Base-by-base conservation (phyloP, 2,329 filamentous ascomycete species). In the Tolypocladium tundrense region DNA sequence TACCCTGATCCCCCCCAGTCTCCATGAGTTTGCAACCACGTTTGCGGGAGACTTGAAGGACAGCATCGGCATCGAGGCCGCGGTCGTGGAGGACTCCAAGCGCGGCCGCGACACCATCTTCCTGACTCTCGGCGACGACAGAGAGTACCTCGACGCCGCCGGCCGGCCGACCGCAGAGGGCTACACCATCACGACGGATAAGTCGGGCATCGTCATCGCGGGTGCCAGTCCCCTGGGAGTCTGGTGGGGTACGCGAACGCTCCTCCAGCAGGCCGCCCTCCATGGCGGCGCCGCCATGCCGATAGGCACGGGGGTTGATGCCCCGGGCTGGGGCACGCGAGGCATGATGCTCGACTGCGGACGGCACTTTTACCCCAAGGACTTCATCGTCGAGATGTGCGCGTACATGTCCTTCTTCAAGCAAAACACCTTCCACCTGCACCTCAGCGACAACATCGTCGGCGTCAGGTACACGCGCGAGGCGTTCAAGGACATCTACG, bases 381-480 rank as follows among this genome's bases (percentile, higher is more conserved):
- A 75, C 16, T 84, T 83, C 60, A 63, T 85, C 19, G 72, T 75
- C 45, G 81, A 84, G n/a, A 69, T 85, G 61, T 85, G 82, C 67
- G 75, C 77, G 0, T 85, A 84, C 66, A 77, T 82, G 60, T 84
- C 81, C 35, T 84, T 81, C 65, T 85, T 82, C 70, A 85, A 85
- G 63, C 77, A 84, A 61, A 84, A 83, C 60, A 77, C 77, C 1
- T 79, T 85, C 56, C 82, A 85, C 51, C 67, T 84, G 21, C 82
- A 85, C 64, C 72, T 83, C 4, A 82, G 77, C 60, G 82, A 85
- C 64, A 84, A 84, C 62, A 68, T 81, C 4, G 76, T 76, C 64
- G 81, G 80, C 41, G 42, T 24, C 21, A 8, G 2, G 21, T 14
- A 24, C 21, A 45, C 21, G 10, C n/a, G n/a, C 10, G 41, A 73